Evolutionary conservation across 495 filamentous ascomycete genomes (phyloP), one percentile per base, ranked within the genome.

Genomic region (Lepidopterella palustris): DNA sequence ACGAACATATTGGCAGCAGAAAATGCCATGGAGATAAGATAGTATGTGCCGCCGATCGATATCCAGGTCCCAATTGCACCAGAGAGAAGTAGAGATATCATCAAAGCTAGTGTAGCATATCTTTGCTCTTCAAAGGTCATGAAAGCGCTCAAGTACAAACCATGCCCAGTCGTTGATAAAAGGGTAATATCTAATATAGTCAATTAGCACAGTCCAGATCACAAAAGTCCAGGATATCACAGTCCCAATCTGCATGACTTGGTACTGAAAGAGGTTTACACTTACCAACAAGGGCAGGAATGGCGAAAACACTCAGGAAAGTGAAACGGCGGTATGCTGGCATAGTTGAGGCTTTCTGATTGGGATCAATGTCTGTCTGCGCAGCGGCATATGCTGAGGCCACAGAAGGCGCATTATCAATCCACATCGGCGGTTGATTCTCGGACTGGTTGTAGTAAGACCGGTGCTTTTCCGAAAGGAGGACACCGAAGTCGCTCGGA

Each of bases 11-110:
- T 84, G 39, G 80, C 79, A 6, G 81, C 82, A 8, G 80, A 76
- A 63, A 84, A 85, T 0, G 80, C 81, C 75, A 80, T 82, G 4
- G 78, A 79, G 31, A 80, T 74, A 20, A 85, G 75, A 62, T 85
- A 85, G 70, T 84, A 85, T 1, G 76, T 78, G 0, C 82, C 82
- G 51, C 81, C 81, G 45, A 74, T 78, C 42, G 76, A 76, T 57
- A 85, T 82, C 81, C 79, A 82, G 0, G 82, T 80, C 20, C 82
- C 82, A 50, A 84, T 77, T 2, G 75, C 82, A 60, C 82, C 82
- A 5, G 75, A 81, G 21, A 83, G 66, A 8, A 84, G 65, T 23
- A 85, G 67, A 0, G 80, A 79, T 0, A 80, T 74, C 80, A 85
- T 82, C 56, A 85, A 66, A 0, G 79, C 82, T 40, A 73, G 68